A percentile compares a stretch with the other conserved stretches of the same genome.
Evolutionary conservation across 2,329 filamentous ascomycete genomes (phyloP).

Genomic region (Chalara sp.): DNA sequence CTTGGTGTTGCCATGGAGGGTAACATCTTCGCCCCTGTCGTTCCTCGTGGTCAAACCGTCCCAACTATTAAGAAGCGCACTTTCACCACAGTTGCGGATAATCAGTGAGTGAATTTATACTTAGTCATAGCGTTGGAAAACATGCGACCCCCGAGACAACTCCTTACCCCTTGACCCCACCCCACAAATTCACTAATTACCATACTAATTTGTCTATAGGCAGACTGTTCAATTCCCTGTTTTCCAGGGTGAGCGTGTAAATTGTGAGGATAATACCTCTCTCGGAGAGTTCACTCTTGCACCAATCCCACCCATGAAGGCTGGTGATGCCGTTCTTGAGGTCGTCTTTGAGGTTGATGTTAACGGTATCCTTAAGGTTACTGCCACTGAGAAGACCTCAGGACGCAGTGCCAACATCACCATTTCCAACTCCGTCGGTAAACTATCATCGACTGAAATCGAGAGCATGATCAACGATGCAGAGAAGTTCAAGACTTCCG

Average conservation of each 20-base stretch:
- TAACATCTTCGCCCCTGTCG: conserved; percentile 95
- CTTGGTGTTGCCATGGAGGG: conserved; percentile 99
- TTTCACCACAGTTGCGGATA: conserved; percentile 68
- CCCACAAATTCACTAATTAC: too few species aligned
- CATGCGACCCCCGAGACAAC: too few species aligned
- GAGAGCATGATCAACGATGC: conserved; percentile 97
- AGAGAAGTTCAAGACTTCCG: conserved; percentile 96
- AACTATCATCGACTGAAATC: conserved; percentile 90
- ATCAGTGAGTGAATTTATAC: too few species aligned
- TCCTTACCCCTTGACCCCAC: too few species aligned
- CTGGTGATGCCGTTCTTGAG: conserved; percentile 94
- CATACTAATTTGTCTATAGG: conserved; percentile 45
- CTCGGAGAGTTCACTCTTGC: conserved; percentile 95
- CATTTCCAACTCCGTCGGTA: conserved; percentile 98
- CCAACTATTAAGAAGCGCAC: conserved; percentile 76
- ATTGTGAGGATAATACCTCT: conserved; percentile 97
- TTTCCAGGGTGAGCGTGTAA: conserved; percentile 93
- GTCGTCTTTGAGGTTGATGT: conserved; percentile 99
- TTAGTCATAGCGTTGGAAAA: too few species aligned
- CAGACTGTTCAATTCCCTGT: conserved; percentile 86
- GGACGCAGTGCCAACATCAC: conserved; percentile 99
- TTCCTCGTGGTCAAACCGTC: conserved; percentile 70
- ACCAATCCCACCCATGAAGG: conserved; percentile 67
- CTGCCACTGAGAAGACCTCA: conserved; percentile 97
- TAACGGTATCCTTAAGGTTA: conserved; percentile 99